Evolutionary conservation across 495 filamentous ascomycete genomes (phyloP), one percentile per base, ranked within the genome.

Genomic region (Delitschia confertaspora): DNA sequence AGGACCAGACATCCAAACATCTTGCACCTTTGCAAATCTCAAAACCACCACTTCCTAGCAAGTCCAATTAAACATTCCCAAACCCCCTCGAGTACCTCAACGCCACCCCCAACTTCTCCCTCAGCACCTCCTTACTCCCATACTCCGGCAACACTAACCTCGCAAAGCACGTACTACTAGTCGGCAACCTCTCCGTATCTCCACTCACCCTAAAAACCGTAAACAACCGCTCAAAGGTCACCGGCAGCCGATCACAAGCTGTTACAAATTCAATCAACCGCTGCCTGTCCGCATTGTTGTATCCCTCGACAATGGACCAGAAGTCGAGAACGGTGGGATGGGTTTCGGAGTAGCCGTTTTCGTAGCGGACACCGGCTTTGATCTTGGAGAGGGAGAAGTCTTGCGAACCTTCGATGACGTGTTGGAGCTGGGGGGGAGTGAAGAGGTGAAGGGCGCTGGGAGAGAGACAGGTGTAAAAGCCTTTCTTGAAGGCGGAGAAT

Each of bases 1-100:
- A n/a, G n/a, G n/a, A n/a, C n/a, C n/a, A n/a, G n/a, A n/a, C n/a
- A n/a, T n/a, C n/a, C n/a, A n/a, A n/a, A n/a, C n/a, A n/a, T n/a
- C n/a, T n/a, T n/a, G n/a, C n/a, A n/a, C n/a, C n/a, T n/a, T n/a
- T n/a, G n/a, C n/a, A n/a, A n/a, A n/a, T n/a, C n/a, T n/a, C n/a
- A n/a, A n/a, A 29, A 7, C 26, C 13, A 29, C 26, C 13, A 13
- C 13, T 29, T 13, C 7, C 26, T 29, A 7, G 26, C 13, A 35
- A 35, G 7, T 16, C 9, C 33, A 35, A 19, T 57, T 34, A 63
- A 7, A 38, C 55, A 8, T 37, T 38, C 13, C 91, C 91, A 63
- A 98, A 98, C n/a, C 91, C 91, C 57, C 80, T 76, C n/a, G 80
- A 76, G 62, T 95, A 91, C 64, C 88, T 81, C 52, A 98, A 60